phyloP scores from a whole-genome alignment of 2,329 filamentous ascomycete genomes.

The Aspergillus transmontanensis region DNA sequence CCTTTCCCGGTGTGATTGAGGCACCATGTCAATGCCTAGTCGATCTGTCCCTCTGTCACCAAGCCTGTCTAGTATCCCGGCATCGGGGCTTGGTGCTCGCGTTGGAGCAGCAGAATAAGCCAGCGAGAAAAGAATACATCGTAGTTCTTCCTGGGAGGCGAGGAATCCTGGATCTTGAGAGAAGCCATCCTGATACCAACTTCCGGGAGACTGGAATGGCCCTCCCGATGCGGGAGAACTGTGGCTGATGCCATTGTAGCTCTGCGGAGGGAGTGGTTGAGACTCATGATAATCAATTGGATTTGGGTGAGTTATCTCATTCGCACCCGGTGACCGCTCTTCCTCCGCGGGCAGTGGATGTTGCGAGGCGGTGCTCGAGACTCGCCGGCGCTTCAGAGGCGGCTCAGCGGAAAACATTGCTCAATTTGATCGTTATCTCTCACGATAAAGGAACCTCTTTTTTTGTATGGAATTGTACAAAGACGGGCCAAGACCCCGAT shows the following conservation, averaged over 20 bases:
- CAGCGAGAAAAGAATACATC: slow-evolving; percentile 47
- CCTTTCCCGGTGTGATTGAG: slow-evolving; percentile 5
- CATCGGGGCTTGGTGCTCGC: slow-evolving; percentile 39
- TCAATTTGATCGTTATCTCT: neutral
- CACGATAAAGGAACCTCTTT: neutral
- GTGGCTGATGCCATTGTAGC: slow-evolving; percentile 2
- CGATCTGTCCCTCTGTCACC: neutral
- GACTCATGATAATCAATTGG: neutral
- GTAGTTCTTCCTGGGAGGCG: slow-evolving; percentile 49
- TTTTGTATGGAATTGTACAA: neutral
- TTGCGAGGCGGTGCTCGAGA: slow-evolving; percentile 7
- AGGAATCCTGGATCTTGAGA: slow-evolving; percentile 47
- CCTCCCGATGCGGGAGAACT: slow-evolving; percentile 5
- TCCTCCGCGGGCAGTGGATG: neutral
- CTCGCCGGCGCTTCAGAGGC: slow-evolving; percentile 13
- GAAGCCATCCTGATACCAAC: slow-evolving; percentile 33
- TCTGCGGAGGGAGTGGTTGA: neutral
- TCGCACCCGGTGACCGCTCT: neutral
- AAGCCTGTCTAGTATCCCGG: slow-evolving; percentile 10
- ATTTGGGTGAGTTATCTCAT: neutral
- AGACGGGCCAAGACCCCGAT: neutral
- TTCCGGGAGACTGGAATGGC: slow-evolving; percentile 14
- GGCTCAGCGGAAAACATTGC: slow-evolving; percentile 5
- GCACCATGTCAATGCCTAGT: neutral
- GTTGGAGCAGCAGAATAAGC: slow-evolving; percentile 49